Base-by-base conservation (phyloP, 768 basidiomycete species). In the Dictyophora rubrovolvata region DNA sequence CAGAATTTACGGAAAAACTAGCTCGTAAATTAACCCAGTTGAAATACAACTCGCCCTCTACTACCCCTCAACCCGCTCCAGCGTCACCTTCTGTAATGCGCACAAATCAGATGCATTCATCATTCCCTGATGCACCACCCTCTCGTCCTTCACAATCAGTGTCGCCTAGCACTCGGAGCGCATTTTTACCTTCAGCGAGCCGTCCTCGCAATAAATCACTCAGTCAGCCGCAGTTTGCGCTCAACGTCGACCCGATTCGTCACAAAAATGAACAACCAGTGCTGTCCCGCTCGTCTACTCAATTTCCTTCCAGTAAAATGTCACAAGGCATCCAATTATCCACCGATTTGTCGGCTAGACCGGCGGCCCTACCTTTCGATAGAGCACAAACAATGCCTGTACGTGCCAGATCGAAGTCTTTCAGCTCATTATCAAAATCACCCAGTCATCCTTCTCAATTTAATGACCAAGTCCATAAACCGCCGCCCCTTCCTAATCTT, bases 401-500 rank as follows among this genome's bases (percentile, higher is more conserved):
- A 14, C 42, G 42, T 12, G n/a, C 14, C n/a, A 42, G 42, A n/a
- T 42, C 42, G 10, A 42, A 42, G 42, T 42, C 42, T 42, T 42
- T 42, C 10, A 42, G 42, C n/a, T 42, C 42, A 12, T 42, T 42
- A 12, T 4, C 42, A n/a, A 42, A 16, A 14, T 8, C 50, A 37
- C 3, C 57, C 17, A 48, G 36, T 17, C 57, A 23, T 33, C 18
- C 28, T 52, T 18, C 50, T 59, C 42, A n/a, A 42, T 12, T 12
- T 48, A 59, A 12, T 28, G 49, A 17, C 12, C 50, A 14, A 48
- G 49, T 35, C 14, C 57, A 11, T 28, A 47, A 11, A 33, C 14
- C 48, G 20, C 9, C 9, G 2, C 21, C 50, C 47, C 60, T 51
- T 23, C 36, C 23, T 22, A 20, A 18, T 46, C 54, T 74, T 60